These are phyloP conservation scores for Fusarium torulosum DNA, from an alignment of 2,329 filamentous ascomycete genomes.

Conservation along the genomic window DNA sequence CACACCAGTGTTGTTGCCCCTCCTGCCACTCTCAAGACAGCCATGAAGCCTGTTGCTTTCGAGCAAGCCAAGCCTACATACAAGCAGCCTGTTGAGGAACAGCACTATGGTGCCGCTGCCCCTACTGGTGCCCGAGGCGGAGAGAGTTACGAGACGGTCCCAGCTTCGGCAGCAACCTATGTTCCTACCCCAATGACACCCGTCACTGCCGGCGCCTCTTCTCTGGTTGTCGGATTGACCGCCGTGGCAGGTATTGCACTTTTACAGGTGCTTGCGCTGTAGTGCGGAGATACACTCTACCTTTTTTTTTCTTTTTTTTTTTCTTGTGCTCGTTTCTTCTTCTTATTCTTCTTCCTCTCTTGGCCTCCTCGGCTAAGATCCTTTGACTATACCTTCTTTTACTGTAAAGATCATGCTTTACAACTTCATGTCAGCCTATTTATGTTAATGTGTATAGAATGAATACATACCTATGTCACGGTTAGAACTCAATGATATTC, in stretches of 20 bases:
- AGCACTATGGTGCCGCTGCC: conserved; percentile 35
- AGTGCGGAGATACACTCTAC: conserved; percentile 21
- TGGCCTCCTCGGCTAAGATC: conserved; percentile 9
- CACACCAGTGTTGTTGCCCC: conserved; percentile 31
- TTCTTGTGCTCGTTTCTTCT: too few relatives aligned
- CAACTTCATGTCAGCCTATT: conserved; percentile 23
- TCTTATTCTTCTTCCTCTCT: conserved; percentile 21
- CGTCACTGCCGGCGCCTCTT: conserved; percentile 62
- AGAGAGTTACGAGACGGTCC: conserved; percentile 32
- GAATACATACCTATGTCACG: conserved; percentile 24
- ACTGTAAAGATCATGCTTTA: conserved; percentile 20
- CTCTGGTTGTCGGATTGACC: conserved; percentile 44
- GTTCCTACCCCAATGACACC: conserved; percentile 49
- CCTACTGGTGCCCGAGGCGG: conserved; percentile 47
- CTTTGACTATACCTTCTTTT: conserved; percentile 20
- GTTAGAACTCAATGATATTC: conserved; percentile 10
- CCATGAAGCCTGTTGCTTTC: conserved; percentile 37
- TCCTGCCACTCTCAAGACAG: conserved; percentile 35
- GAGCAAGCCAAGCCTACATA: conserved; percentile 31
- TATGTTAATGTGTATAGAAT: conserved; percentile 22
- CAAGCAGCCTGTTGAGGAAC: conserved; percentile 18
- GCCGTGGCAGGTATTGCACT: conserved; percentile 46
- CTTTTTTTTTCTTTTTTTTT: neutral
- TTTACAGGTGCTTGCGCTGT: conserved; percentile 49
- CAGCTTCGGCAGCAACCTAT: conserved; percentile 22